A percentile compares a stretch with the other conserved stretches of the same genome.
phyloP scores from a whole-genome alignment of 768 basidiomycete genomes.

The Panaeolus cyanescens region DNA sequence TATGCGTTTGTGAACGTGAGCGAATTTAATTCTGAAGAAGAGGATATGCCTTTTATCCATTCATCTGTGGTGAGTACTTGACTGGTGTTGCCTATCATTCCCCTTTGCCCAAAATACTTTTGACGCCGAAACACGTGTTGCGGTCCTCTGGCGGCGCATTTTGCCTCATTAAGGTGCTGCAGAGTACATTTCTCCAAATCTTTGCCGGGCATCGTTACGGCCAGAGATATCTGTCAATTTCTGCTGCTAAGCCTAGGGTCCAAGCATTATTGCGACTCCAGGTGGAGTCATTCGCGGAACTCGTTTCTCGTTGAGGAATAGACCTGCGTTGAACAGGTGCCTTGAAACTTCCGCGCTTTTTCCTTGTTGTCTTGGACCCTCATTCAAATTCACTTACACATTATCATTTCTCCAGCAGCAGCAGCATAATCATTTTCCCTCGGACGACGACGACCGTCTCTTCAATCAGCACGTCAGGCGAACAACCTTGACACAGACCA shows the following conservation, averaged over 20 bases:
- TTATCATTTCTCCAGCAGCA: slow-evolving; percentile 8
- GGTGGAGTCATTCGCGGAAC: not conserved
- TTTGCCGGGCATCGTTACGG: not conserved
- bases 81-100: not conserved
- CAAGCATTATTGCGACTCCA: not conserved
- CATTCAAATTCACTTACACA: not conserved
- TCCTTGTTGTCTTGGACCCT: not conserved
- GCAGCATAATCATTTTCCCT: slow-evolving; percentile 28
- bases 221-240: not conserved
- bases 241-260: not conserved
- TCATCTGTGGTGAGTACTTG: slow-evolving; percentile 27
- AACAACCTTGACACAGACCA: not conserved
- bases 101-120: not conserved
- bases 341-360: not conserved
- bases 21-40: slow-evolving; percentile 40
- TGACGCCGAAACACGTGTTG: slow-evolving; percentile 2
- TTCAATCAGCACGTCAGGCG: not conserved
- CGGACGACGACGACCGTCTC: slow-evolving; percentile 29
- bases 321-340: not conserved
- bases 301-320: not conserved
- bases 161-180: not conserved
- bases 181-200: not conserved
- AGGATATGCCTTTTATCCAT: slow-evolving; percentile 30
- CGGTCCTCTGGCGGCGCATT: not conserved
- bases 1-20: slow-evolving; percentile 48